These are phyloP conservation scores for Corrigiola litoralis DNA, from an alignment of 179 eudicot species.

Conservation along the genomic window DNA sequence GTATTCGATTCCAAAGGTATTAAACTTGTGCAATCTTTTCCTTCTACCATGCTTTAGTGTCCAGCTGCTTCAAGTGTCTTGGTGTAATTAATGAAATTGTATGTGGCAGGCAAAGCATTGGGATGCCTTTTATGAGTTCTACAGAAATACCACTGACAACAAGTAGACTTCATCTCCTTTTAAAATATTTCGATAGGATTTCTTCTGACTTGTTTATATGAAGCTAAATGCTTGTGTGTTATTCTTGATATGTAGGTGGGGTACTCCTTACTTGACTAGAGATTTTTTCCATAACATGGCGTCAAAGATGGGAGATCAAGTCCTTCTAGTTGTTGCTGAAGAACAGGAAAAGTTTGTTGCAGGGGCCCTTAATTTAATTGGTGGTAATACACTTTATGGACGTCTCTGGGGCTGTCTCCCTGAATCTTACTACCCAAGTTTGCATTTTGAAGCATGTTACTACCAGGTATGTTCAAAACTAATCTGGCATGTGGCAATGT, in stretches of 20 bases:
- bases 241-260: constrained; percentile 68
- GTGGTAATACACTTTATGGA: constrained; percentile 88
- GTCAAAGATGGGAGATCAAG: constrained; percentile 90
- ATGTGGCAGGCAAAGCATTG: constrained; percentile 79
- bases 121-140: constrained; percentile 91
- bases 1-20: neutral
- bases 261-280: constrained; percentile 86
- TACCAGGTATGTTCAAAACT: constrained; percentile 62
- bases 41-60: neutral
- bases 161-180: constrained; percentile 45
- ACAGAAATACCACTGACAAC: constrained; percentile 94
- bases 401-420: constrained; percentile 94
- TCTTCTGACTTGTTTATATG: constrained; percentile 1
- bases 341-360: constrained; percentile 76
- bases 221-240: neutral
- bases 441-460: constrained; percentile 98
- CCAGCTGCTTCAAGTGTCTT: neutral
- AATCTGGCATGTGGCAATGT: constrained; percentile 7
- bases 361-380: constrained; percentile 92
- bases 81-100: constrained; percentile 1
- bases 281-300: constrained; percentile 90
- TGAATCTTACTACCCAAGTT: constrained; percentile 68
- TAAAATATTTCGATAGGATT: constrained; percentile 5
- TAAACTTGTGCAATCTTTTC: neutral
- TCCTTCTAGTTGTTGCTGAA: constrained; percentile 78